Base-by-base conservation (phyloP, 1,284 basidiomycete species). In the Cystobasidiaceae sp. region DNA sequence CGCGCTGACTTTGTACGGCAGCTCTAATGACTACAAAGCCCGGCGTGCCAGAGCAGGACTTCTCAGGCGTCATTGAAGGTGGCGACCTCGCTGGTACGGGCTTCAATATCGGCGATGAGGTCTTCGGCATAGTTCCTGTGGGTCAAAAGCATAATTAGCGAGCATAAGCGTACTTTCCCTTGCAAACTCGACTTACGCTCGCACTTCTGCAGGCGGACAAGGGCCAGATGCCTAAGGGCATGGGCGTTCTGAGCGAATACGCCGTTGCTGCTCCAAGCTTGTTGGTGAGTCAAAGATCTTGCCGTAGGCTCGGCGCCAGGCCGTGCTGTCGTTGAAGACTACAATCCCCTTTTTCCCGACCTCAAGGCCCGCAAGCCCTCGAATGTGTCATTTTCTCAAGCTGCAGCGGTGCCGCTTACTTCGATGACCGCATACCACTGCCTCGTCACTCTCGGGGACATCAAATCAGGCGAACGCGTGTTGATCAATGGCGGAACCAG, bases 401-500 rank as follows among this genome's bases (percentile, higher is more conserved):
- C 84, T 0, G 81, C 85, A 0, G 84, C 84, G 0, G 70, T 88
- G 15, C 76, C 82, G 0, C 75, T 86, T 13, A 81, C 81, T 8
- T 83, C 78, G 4, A 70, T 81, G 48, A 87, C 86, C 0, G 84
- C 86, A 0, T 79, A 82, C 57, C 81, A 84, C 62, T 80, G 77
- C 0, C 78, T 87, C 6, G 64, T 85, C 23, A 75, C 82, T 70
- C 77, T 2, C 80, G 80, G 0, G 81, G 82, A 68, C 41, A 30
- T 67, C 21, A 67, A 67, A 34, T 65, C 67, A 25, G 54, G 67
- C 55, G 66, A 54, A 44, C 69, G 28, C 0, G 77, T 88, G 4
- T 81, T 87, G 67, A 78, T 88, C 67, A 84, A 86, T 48, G 86
- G 87, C 0, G 86, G 85, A 0, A 84, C 82, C 19, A 82, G 84